Base-by-base conservation (phyloP, 257 asterid species). In the Anisodus acutangulus region DNA sequence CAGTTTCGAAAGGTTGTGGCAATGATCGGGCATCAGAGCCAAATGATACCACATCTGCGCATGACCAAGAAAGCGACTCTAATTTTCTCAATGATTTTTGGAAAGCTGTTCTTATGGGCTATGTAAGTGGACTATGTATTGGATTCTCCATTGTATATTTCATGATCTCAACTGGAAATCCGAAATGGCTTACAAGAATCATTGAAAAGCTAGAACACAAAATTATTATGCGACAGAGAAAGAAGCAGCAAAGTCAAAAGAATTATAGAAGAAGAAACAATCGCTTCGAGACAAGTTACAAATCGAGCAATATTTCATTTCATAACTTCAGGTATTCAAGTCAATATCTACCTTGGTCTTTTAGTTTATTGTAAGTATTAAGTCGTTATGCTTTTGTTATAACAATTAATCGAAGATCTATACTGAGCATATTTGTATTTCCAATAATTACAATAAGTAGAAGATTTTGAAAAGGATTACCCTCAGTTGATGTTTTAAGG, bases 91-190 rank as follows among this genome's bases (percentile, higher is more conserved):
- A 1, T 43, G 79, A 71, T 2, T 45, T 71, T 3, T 88, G 87
- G 90, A 26, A 67, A 82, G 79, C 68, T 12, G 88, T 86, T 8
- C 12, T 85, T 2, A 41, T 83, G 54, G 92, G 92, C 2, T 90
- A 86, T 58, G 74, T 84, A 3, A 62, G 49, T 58, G 91, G 90
- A 49, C 19, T 80, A 35, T n/a, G 74, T 15, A 11, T 82, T 12
- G 91, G 90, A 37, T 17, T 84, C n/a, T 69, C 16, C 2, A 47
- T 53, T 31, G 82, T 86, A n/a, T 51, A 59, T 79, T 45, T 82
- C 26, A 82, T 88, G 70, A 83, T 88, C 9, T 71, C 79, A 41
- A 17, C 17, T 71, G 57, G 37, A 71, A 43, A 71, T 2, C 16
- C 4, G 9, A 43, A n/a, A 17, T 70, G 79, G 57, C 79, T 70